Base-by-base conservation (phyloP, 23 red algal species). In the Cyanidioschyzon merolae region DNA sequence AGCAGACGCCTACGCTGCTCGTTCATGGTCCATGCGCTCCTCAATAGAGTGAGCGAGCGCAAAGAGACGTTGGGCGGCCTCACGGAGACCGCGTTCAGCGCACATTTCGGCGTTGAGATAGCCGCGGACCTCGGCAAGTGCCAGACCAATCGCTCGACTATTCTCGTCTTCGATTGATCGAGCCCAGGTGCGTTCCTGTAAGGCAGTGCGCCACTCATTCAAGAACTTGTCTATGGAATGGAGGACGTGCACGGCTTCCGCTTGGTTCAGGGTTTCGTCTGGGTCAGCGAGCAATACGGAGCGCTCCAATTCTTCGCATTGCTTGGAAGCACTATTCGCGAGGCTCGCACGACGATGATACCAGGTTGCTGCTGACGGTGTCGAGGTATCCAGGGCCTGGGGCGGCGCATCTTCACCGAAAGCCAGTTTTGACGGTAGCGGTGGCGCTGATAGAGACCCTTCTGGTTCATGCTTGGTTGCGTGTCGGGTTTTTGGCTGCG, bases 71-170 rank as follows among this genome's bases (percentile, higher is more conserved):
- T 35, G 63, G 63, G 63, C 63, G 12, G 63, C 63, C 12, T 71
- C 32, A 25, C 63, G 63, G n/a, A 71, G 63, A 27, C 63, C 63
- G 12, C 32, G n/a, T 32, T 71, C 63, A 35, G 63, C 63, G 63
- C 63, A 71, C 63, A 35, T 32, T 27, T 71, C 63, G 12, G 63
- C 63, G 63, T 71, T 71, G 63, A 71, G 63, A 27, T 71, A 71
- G 63, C 63, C 63, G 29, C 63, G 63, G 12, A 71, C 63, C 30
- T 71, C 63, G 32, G 63, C 63, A 7, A 71, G 63, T 3, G 63
- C 63, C 63, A 71, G 63, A 32, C 63, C 63, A 27, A 71, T 35
- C 32, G n/a, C 63, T 3, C 63, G 63, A 71, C 63, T 71, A 27
- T 71, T 71, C 63, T 71, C 63, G 29, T 71, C 63, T 32, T 71